Evolutionary conservation across 495 filamentous ascomycete genomes (phyloP), one percentile per base, ranked within the genome.

Genomic region (Niebla homalea): DNA sequence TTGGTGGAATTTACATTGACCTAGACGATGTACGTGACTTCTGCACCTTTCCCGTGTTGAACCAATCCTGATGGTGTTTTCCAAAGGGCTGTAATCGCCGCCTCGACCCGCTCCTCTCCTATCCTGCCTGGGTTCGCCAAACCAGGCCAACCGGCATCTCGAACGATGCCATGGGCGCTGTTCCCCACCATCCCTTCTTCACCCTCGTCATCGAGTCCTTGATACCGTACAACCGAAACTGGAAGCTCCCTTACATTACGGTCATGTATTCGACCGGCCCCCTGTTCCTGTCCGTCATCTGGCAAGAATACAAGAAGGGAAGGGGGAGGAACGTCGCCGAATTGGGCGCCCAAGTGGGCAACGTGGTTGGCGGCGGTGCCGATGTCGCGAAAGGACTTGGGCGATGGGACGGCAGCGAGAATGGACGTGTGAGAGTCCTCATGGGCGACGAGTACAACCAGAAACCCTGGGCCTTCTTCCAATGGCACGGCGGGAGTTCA

Each of bases 221-320:
- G 36, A 72, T 81, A 46, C 62, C 67, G 4, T 94, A 87, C 63
- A 75, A 89, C 60, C 77, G 78, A 54, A 79, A 79, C 58, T 94
- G 84, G 83, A 63, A 78, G 35, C 71, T 92, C 36, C 86, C 88
- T 0, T 94, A 92, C 63, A 82, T 92, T 52, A 90, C 85, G 18
- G 83, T 94, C 54, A 94, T 89, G 83, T 89, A 84, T 56, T 77
- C 78, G 16, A 92, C 86, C 10, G 88, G 88, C 11, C 88, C 88
- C 19, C 71, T 92, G 51, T 94, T 90, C 67, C 68, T 89, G 50
- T 86, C 80, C 37, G 80, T 89, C 26, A 76, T 94, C 48, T 94
- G 87, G 88, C 81, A 85, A 62, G 72, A 86, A 59, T 88, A 87
- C 54, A 79, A 80, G 68, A 61, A 53, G 40, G 56, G 56, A 10